Conservation (phyloP, 768 basidiomycete genomes). For the Suillus plorans region DNA sequence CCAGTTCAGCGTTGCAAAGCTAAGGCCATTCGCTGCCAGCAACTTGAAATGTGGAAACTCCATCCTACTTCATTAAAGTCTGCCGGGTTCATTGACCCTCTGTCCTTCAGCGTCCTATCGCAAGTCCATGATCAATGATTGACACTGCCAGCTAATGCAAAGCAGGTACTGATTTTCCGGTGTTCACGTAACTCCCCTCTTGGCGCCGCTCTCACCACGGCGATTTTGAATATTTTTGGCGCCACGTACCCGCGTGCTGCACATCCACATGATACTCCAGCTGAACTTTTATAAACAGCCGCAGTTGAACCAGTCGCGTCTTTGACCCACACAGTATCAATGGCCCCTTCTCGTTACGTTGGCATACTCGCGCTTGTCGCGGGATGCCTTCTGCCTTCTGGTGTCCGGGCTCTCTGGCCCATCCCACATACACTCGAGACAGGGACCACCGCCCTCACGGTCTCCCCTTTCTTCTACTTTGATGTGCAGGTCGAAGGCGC, state of each 20-base stretch:
- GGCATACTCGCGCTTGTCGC: conserved; percentile 13
- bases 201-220: conserved; percentile 7
- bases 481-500: conserved; percentile 23
- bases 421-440: conserved; percentile 26
- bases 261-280: neutral
- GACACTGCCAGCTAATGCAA: neutral
- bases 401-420: conserved; percentile 31
- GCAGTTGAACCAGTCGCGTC: neutral
- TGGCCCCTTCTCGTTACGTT: conserved; percentile 12
- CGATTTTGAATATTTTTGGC: conserved; percentile 3
- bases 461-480: conserved; percentile 28
- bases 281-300: conserved; percentile 1
- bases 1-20: neutral
- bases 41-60: neutral
- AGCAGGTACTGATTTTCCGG: neutral
- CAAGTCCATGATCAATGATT: neutral
- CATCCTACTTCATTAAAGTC: neutral
- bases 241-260: neutral
- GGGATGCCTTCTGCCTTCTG: conserved; percentile 3
- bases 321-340: neutral
- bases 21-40: neutral
- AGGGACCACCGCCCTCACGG: conserved; percentile 25
- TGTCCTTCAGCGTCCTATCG: neutral
- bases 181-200: neutral
- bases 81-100: neutral